These are phyloP conservation scores for Usnea hakonensis DNA, from an alignment of 495 filamentous ascomycete species.

Conservation along the genomic window DNA sequence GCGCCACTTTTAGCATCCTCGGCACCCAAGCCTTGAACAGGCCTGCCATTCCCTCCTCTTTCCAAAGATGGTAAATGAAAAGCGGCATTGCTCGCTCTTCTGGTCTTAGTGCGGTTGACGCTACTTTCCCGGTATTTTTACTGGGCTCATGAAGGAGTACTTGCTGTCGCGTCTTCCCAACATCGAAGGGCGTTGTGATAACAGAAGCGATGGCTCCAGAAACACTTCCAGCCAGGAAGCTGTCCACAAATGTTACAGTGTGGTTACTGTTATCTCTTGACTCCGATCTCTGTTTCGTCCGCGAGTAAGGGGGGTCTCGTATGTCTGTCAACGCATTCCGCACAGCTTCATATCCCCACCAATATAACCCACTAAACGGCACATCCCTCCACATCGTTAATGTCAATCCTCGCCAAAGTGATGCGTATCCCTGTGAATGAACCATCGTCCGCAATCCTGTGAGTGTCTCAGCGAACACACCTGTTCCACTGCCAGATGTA, in stretches of 20 bases:
- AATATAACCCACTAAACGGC: slow-evolving; percentile 93
- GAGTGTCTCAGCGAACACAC: slow-evolving; percentile 66
- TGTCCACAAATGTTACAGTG: slow-evolving; percentile 69
- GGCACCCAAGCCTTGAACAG: slow-evolving; percentile 88
- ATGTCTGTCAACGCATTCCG: slow-evolving; percentile 56
- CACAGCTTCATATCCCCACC: slow-evolving; percentile 90
- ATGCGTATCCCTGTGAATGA: slow-evolving; percentile 58
- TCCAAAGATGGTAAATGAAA: slow-evolving; percentile 82
- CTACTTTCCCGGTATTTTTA: slow-evolving; percentile 7
- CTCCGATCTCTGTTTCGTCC: slow-evolving; percentile 35
- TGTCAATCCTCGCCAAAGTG: slow-evolving; percentile 87
- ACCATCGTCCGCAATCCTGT: slow-evolving; percentile 74
- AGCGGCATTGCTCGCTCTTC: slow-evolving; percentile 68
- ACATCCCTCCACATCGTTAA: slow-evolving; percentile 96
- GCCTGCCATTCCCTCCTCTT: slow-evolving; percentile 68
- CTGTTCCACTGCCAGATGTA: slow-evolving; percentile 44
- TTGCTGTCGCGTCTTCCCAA: slow-evolving; percentile 92
- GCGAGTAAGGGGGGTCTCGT: slow-evolving; percentile 32
- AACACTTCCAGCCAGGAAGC: slow-evolving; percentile 74
- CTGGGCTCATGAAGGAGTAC: slow-evolving; percentile 50
- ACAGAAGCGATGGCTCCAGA: slow-evolving; percentile 81
- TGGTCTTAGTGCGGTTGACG: slow-evolving; percentile 41
- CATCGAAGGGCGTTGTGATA: slow-evolving; percentile 94
- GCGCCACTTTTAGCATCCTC: slow-evolving; percentile 86
- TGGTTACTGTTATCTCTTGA: slow-evolving; percentile 51